A percentile compares a stretch with the other conserved stretches of the same genome.
phyloP scores from a whole-genome alignment of 257 asterid species.

The Solanum dulcamara region DNA sequence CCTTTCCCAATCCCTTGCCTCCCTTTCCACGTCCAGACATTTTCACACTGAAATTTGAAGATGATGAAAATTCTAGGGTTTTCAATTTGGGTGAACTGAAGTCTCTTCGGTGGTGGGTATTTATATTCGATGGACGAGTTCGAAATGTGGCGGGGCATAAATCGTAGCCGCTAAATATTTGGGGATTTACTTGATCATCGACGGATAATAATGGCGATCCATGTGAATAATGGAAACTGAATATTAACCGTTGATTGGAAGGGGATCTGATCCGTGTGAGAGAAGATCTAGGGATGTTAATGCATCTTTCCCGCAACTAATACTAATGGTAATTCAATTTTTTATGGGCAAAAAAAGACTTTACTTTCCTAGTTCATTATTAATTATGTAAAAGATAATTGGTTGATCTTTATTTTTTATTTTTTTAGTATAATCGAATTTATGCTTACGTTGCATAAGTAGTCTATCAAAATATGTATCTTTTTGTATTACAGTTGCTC shows the following conservation, averaged over 20 bases:
- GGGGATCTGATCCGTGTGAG: background rate
- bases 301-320: background rate
- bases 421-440: too few relatives aligned
- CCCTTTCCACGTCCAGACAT: slow-evolving; percentile 27
- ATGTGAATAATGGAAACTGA: background rate
- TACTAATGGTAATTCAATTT: background rate
- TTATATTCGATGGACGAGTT: background rate
- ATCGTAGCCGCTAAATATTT: background rate
- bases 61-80: background rate
- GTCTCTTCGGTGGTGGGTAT: background rate
- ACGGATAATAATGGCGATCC: background rate
- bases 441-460: too few relatives aligned
- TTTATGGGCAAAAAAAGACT: background rate
- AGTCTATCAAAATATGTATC: too few relatives aligned
- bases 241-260: background rate
- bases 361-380: background rate
- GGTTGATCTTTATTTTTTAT: too few relatives aligned
- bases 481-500: too few relatives aligned
- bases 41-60: background rate
- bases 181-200: background rate
- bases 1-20: slow-evolving; percentile 31
- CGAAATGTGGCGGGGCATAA: background rate
- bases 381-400: too few relatives aligned
- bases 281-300: background rate
- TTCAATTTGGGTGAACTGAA: background rate